A percentile compares a stretch with the other conserved stretches of the same genome.
Conservation (phyloP, 306 rosid species). For the Herpetospermum pedunculosum region DNA sequence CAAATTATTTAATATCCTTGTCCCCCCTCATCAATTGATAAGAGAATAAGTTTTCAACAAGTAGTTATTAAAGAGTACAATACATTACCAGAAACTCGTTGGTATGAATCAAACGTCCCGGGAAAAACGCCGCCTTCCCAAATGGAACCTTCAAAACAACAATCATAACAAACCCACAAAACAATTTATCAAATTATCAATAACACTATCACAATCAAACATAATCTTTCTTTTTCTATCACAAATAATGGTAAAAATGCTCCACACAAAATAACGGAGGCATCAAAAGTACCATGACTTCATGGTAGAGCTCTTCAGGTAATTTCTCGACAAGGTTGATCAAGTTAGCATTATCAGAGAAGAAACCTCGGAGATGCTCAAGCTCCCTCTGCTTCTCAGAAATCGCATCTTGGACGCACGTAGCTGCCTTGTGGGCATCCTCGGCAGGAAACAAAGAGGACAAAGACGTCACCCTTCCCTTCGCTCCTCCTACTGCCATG, state of each 20-base stretch:
- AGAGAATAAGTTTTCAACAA: background rate
- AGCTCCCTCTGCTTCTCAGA: constrained; percentile 33
- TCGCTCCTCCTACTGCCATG: constrained; percentile 18
- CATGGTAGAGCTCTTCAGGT: constrained; percentile 71
- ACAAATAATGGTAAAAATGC: background rate
- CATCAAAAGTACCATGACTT: constrained; percentile 67
- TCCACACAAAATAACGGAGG: no score
- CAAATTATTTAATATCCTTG: background rate
- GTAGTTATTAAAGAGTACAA: background rate
- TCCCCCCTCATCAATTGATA: background rate
- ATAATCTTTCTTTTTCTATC: background rate
- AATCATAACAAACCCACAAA: background rate
- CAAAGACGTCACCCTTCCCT: constrained; percentile 52
- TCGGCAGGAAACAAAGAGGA: constrained; percentile 43
- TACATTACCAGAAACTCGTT: constrained; percentile 75
- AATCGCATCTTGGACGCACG: constrained; percentile 41
- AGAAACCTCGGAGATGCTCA: constrained; percentile 37
- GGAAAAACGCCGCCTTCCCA: constrained; percentile 92
- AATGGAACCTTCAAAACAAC: constrained; percentile 55
- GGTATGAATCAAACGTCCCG: constrained; percentile 83
- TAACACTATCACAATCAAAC: background rate
- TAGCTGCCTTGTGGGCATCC: constrained; percentile 57
- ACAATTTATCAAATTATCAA: background rate
- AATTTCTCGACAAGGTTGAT: constrained; percentile 63
- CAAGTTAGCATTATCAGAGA: constrained; percentile 49